Conservation (phyloP, 1,139 yeast genomes). For the Hansenula sp. region DNA sequence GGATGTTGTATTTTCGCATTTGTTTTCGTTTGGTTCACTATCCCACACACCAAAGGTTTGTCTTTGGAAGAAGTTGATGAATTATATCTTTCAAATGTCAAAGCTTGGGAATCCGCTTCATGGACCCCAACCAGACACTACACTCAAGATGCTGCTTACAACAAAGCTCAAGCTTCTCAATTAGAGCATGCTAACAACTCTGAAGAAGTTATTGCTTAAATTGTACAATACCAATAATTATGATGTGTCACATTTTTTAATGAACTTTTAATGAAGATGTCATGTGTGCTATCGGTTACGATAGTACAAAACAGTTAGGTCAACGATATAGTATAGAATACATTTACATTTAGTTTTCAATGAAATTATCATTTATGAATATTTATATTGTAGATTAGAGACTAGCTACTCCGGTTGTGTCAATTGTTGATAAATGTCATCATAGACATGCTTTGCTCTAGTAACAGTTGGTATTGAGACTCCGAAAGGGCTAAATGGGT, state of each 20-base stretch:
- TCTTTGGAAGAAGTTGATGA: conserved; percentile 70
- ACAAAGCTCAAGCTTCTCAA: conserved; percentile 17
- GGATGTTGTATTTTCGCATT: conserved; percentile 60
- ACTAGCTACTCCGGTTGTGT: too few relatives aligned
- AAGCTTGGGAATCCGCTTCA: conserved; percentile 25
- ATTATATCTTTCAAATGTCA: conserved; percentile 44
- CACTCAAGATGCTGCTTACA: conserved; percentile 18
- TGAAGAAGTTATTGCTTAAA: background rate
- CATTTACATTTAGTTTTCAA: conserved; percentile 1
- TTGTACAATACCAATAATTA: background rate
- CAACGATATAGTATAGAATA: background rate
- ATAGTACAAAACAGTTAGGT: too few relatives aligned
- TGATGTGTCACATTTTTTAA: background rate
- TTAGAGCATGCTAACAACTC: conserved; percentile 10
- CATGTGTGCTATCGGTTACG: background rate
- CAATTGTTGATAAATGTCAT: too few relatives aligned
- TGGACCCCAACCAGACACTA: conserved; percentile 19
- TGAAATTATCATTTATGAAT: background rate
- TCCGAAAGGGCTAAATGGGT: too few relatives aligned
- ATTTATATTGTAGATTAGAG: too few relatives aligned
- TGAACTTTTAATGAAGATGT: background rate
- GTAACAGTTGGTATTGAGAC: too few relatives aligned
- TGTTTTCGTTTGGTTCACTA: conserved; percentile 61
- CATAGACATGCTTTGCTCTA: too few relatives aligned
- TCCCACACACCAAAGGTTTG: conserved; percentile 70